Evolutionary conservation across 129 eudicot genomes (phyloP).

Genomic region (Flaveria robusta): DNA sequence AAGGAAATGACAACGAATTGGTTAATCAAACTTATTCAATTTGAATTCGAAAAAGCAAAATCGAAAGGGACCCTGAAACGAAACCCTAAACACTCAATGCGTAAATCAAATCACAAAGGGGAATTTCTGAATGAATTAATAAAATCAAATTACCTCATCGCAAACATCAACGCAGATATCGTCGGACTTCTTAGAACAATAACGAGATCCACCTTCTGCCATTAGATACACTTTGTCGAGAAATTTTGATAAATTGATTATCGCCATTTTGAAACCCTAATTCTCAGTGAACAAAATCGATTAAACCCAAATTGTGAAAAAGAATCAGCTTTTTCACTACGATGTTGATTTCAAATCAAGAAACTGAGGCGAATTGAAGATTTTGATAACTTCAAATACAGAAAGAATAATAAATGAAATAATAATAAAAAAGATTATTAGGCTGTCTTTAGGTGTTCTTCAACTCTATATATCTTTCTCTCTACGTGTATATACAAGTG

Average conservation of each 20-base stretch:
- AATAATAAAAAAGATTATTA: constrained; percentile 18
- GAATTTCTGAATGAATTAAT: not conserved
- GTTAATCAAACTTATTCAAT: not conserved
- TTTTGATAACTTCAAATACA: constrained; percentile 10
- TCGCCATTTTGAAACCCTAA: constrained; percentile 40
- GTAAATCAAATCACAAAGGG: not conserved
- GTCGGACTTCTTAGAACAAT: constrained; percentile 78
- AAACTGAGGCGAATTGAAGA: not conserved
- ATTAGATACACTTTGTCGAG: constrained; percentile 53
- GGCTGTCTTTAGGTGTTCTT: not conserved
- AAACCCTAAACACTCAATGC: too few relatives aligned
- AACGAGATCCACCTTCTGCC: constrained; percentile 89
- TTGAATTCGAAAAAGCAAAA: not conserved
- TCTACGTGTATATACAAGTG: not conserved
- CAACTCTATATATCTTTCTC: not conserved
- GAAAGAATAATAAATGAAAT: not conserved
- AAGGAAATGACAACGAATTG: not conserved
- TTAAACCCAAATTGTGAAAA: too few relatives aligned
- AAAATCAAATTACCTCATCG: constrained; percentile 47
- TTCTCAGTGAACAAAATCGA: not conserved
- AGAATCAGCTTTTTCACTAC: too few relatives aligned
- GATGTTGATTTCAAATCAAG: too few relatives aligned
- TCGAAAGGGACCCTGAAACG: too few relatives aligned
- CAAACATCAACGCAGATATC: constrained; percentile 72
- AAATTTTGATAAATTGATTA: constrained; percentile 53